phyloP scores from a whole-genome alignment of 2,329 filamentous ascomycete species.

The Pochonia chlamydosporia region DNA sequence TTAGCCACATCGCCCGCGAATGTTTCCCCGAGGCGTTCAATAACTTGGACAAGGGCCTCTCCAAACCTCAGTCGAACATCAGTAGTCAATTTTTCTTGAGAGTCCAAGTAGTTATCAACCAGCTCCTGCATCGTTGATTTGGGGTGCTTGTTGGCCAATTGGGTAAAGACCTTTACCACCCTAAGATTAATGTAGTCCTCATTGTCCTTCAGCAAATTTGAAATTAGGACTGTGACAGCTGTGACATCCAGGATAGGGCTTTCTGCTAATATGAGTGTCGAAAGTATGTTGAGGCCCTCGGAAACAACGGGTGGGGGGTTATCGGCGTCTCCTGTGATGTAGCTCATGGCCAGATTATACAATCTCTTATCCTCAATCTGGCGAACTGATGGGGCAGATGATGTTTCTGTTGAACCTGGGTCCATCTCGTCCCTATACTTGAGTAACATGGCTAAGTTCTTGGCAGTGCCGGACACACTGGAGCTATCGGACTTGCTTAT shows the following conservation, averaged over 20 bases:
- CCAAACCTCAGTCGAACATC: slow-evolving; percentile 64
- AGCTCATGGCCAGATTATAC: slow-evolving; percentile 57
- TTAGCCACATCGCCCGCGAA: slow-evolving; percentile 49
- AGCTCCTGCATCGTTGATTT: slow-evolving; percentile 57
- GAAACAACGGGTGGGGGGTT: slow-evolving; percentile 61
- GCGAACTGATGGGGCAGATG: slow-evolving; percentile 35
- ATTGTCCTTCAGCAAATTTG: slow-evolving; percentile 56
- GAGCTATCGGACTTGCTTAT: slow-evolving; percentile 31
- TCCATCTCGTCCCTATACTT: slow-evolving; percentile 50
- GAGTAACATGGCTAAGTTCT: slow-evolving; percentile 50
- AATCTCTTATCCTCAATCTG: slow-evolving; percentile 56
- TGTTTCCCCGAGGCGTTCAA: slow-evolving; percentile 53
- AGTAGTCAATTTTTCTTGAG: slow-evolving; percentile 49
- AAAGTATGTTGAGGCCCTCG: slow-evolving; percentile 58
- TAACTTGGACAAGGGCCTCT: slow-evolving; percentile 59
- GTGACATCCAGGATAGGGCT: slow-evolving; percentile 62
- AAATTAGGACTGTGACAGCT: slow-evolving; percentile 56
- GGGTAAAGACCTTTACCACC: slow-evolving; percentile 59
- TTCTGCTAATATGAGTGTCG: slow-evolving; percentile 46
- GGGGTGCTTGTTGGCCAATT: slow-evolving; percentile 56
- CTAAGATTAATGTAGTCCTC: slow-evolving; percentile 69
- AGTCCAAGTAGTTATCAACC: slow-evolving; percentile 62
- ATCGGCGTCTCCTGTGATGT: slow-evolving; percentile 52
- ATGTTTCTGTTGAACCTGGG: slow-evolving; percentile 29
- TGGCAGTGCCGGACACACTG: slow-evolving; percentile 46